Percentiles rank a stretch among this genome's conserved stretches.
phyloP scores from a whole-genome alignment of 129 eudicot species.

The Kitagawia praeruptora region DNA sequence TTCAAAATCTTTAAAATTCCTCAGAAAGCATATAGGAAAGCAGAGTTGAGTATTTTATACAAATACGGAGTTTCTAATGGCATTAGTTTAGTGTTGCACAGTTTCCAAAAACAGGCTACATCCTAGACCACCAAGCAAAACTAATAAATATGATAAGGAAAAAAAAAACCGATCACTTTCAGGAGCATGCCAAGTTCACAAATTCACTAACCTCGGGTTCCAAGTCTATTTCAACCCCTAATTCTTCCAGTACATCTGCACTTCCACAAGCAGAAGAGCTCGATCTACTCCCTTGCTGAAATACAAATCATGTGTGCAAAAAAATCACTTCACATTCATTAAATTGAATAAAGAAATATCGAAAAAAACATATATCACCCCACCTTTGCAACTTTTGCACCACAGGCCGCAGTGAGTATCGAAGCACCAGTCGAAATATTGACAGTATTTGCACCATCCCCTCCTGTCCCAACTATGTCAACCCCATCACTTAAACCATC shows the following conservation, averaged over 20 bases:
- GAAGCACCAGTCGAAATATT: slow-evolving; percentile 74
- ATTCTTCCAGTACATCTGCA: slow-evolving; percentile 86
- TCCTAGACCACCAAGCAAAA: not conserved
- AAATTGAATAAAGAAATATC: not conserved
- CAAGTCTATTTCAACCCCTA: slow-evolving; percentile 73
- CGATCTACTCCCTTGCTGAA: slow-evolving; percentile 91
- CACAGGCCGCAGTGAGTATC: slow-evolving; percentile 65
- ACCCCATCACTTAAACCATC: slow-evolving; percentile 57
- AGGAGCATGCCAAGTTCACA: not conserved
- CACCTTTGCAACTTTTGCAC: slow-evolving; percentile 75
- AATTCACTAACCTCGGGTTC: slow-evolving; percentile 64
- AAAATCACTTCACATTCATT: not conserved
- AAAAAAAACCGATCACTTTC: not conserved
- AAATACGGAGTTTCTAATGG: not conserved
- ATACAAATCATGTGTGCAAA: slow-evolving; percentile 10
- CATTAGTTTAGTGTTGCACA: not conserved
- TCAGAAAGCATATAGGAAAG: not conserved
- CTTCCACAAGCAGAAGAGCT: slow-evolving; percentile 97
- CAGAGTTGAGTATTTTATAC: not conserved
- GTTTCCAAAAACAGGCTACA: not conserved
- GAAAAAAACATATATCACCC: not conserved
- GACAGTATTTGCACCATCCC: slow-evolving; percentile 75
- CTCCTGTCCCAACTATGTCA: slow-evolving; percentile 78
- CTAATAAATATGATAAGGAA: not conserved
- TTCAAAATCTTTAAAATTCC: not conserved